Evolutionary conservation across 305 asterid species (phyloP).

Genomic region (Euphrasia arctica): DNA sequence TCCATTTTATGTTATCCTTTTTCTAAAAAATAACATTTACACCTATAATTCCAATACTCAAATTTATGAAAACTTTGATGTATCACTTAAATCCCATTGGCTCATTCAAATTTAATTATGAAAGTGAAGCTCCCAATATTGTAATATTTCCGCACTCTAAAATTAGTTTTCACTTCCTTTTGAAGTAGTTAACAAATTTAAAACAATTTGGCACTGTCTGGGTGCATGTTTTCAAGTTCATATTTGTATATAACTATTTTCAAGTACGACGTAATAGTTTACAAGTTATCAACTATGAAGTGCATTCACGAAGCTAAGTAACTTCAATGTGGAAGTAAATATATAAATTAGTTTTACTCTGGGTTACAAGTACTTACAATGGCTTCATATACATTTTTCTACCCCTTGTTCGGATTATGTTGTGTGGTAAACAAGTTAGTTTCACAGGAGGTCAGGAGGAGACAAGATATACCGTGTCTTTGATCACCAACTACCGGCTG

Average conservation of each 20-base stretch:
- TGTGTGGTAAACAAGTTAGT: slow-evolving; percentile 22
- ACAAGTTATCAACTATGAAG: no score
- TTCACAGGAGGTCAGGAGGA: slow-evolving; percentile 94
- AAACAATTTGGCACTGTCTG: slow-evolving; percentile 12
- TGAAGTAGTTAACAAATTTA: slow-evolving; percentile 7
- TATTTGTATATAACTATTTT: no score
- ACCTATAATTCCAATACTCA: background rate
- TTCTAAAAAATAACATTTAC: background rate
- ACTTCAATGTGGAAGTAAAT: no score
- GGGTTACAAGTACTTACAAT: background rate
- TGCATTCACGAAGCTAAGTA: no score
- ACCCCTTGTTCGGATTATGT: slow-evolving; percentile 8
- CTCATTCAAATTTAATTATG: background rate
- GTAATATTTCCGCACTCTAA: no score
- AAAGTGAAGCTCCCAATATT: background rate
- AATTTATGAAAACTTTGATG: background rate
- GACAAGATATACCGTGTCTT: slow-evolving; percentile 88
- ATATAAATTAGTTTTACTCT: no score
- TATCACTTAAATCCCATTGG: background rate
- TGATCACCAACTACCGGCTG: slow-evolving; percentile 94
- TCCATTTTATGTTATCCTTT: background rate
- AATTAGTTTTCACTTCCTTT: slow-evolving; percentile 13
- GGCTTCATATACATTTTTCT: slow-evolving; percentile 8
- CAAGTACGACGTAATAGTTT: no score
- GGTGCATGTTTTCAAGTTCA: slow-evolving; percentile 8